These are phyloP conservation scores for Ilex asprella DNA, from an alignment of 257 asterid genomes.

Conservation along the genomic window DNA sequence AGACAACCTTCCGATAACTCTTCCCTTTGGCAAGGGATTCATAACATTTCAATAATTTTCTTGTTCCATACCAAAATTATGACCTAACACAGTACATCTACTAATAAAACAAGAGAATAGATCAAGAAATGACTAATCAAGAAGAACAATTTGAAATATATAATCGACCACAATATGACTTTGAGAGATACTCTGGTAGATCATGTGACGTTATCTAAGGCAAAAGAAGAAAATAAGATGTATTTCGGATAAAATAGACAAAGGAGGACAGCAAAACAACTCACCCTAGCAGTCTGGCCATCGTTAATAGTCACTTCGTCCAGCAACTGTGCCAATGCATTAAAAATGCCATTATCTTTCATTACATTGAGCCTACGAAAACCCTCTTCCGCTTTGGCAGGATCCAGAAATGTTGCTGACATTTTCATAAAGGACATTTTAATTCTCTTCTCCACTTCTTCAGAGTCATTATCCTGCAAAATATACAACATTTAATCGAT, in stretches of 20 bases:
- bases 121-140: neutral
- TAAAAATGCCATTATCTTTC: constrained; percentile 29
- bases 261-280: constrained; percentile 9
- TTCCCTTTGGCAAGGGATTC: too few relatives aligned
- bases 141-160: too few relatives aligned
- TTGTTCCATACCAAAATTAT: too few relatives aligned
- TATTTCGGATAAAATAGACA: neutral
- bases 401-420: constrained; percentile 64
- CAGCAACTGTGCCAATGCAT: constrained; percentile 38
- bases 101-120: neutral
- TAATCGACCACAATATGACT: too few relatives aligned
- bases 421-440: constrained; percentile 48
- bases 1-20: too few relatives aligned
- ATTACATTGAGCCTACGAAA: constrained; percentile 46
- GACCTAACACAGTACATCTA: neutral
- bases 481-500: constrained; percentile 8
- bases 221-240: constrained; percentile 9
- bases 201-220: constrained; percentile 3
- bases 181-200: neutral
- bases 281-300: constrained; percentile 44
- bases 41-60: too few relatives aligned
- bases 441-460: constrained; percentile 40
- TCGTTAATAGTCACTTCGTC: constrained; percentile 28
- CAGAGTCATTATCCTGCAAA: constrained; percentile 42
- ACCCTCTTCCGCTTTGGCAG: constrained; percentile 59